Conservation (phyloP, 108 stramenopile species). For the Skeletonema marinoi region DNA sequence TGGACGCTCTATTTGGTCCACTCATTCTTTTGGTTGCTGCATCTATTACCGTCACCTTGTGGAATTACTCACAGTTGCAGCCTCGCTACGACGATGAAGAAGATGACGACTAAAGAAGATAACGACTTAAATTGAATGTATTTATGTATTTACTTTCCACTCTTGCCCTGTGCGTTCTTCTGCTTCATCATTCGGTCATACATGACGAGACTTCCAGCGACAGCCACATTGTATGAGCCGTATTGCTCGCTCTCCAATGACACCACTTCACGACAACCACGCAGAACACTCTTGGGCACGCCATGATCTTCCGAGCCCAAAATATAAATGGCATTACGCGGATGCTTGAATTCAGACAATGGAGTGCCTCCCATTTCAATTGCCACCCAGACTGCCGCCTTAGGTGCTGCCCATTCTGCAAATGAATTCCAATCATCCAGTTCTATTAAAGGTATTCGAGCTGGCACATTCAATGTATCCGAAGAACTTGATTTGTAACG, state of each 20-base stretch:
- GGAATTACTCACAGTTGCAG: conserved; percentile 23
- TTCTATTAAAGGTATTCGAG: conserved; percentile 43
- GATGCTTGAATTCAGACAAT: conserved; percentile 38
- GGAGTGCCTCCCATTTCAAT: conserved; percentile 58
- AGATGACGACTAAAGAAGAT: conserved; percentile 11
- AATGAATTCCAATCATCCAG: conserved; percentile 50
- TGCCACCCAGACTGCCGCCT: conserved; percentile 40
- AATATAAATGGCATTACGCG: conserved; percentile 48
- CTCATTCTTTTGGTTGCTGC: conserved; percentile 23
- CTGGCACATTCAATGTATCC: conserved; percentile 43
- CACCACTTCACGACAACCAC: conserved; percentile 44
- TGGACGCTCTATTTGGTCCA: conserved; percentile 39
- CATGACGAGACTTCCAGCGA: conserved; percentile 55
- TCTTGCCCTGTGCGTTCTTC: conserved; percentile 9
- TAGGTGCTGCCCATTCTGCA: conserved; percentile 30
- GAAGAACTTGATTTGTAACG: conserved; percentile 35
- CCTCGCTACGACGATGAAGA: conserved; percentile 39
- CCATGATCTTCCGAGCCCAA: conserved; percentile 53
- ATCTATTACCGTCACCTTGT: conserved; percentile 14
- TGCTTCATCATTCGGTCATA: conserved; percentile 48
- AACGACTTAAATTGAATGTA: not conserved
- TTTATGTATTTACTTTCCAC: not conserved
- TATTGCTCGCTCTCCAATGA: conserved; percentile 46
- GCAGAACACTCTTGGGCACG: conserved; percentile 37
- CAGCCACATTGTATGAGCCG: conserved; percentile 55